These are phyloP conservation scores for Diospyros kaki DNA, from an alignment of 148 eudicot genomes.

Conservation along the genomic window DNA sequence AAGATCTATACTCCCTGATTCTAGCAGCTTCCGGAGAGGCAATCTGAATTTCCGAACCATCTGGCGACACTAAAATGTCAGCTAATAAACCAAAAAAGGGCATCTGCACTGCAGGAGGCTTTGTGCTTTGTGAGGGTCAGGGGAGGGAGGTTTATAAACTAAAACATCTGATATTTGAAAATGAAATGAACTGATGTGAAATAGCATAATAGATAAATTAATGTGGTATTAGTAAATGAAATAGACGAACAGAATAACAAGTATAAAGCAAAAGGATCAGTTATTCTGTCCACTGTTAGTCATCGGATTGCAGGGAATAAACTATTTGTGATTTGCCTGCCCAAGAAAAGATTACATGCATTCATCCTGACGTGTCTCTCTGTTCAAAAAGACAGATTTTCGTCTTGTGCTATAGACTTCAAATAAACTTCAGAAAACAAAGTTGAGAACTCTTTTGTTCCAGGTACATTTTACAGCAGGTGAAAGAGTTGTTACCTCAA, in stretches of 20 bases:
- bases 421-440: background rate
- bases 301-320: background rate
- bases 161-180: background rate
- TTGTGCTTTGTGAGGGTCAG: too few relatives aligned
- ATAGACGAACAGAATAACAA: background rate
- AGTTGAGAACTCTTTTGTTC: background rate
- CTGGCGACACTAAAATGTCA: conserved; percentile 28
- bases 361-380: background rate
- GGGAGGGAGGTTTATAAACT: too few relatives aligned
- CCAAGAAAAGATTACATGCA: background rate
- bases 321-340: background rate
- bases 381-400: background rate
- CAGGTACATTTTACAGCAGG: background rate
- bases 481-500: conserved; percentile 55
- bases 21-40: conserved; percentile 64
- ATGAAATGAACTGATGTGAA: background rate
- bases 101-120: too few relatives aligned
- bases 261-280: background rate
- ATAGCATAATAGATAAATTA: too few relatives aligned
- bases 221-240: too few relatives aligned
- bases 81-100: background rate
- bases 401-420: background rate
- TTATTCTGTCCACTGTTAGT: background rate
- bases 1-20: conserved; percentile 84
- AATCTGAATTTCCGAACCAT: conserved; percentile 71